Conservation (phyloP, 768 basidiomycete genomes). For the Holtermannia corniformis region DNA sequence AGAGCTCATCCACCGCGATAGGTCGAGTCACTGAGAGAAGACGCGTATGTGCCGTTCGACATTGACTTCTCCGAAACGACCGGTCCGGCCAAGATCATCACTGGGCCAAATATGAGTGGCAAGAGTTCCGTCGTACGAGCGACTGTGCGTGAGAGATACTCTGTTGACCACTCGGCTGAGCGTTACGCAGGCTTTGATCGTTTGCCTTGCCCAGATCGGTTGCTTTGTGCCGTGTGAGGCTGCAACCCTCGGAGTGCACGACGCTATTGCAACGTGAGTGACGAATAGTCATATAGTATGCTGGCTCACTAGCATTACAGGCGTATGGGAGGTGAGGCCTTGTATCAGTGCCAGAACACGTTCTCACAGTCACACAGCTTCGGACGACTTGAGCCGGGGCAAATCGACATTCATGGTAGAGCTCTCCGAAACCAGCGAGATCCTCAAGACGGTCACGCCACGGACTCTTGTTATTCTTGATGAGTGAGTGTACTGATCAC, state of each 20-base stretch:
- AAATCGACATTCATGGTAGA: conserved; percentile 96
- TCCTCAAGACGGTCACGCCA: conserved; percentile 62
- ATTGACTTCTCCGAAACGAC: conserved; percentile 53
- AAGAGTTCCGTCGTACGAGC: conserved; percentile 71
- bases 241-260: conserved; percentile 67
- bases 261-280: conserved; percentile 61
- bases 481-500: conserved; percentile 37
- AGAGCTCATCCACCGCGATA: conserved; percentile 1
- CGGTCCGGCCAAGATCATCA: conserved; percentile 39
- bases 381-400: conserved; percentile 75
- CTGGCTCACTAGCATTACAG: conserved; percentile 9
- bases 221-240: conserved; percentile 71
- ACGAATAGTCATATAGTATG: not conserved
- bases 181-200: conserved; percentile 22
- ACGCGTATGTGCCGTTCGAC: conserved; percentile 81
- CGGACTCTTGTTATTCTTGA: conserved; percentile 82
- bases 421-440: conserved; percentile 85
- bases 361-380: conserved; percentile 49
- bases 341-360: not conserved
- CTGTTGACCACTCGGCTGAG: conserved; percentile 59
- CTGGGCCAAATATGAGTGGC: conserved; percentile 47
- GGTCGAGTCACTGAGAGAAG: conserved; percentile 61
- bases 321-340: conserved; percentile 68
- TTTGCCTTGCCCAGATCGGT: conserved; percentile 73
- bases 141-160: conserved; percentile 19